These are phyloP conservation scores for Arthrobotrys sinensis DNA, from an alignment of 2,329 filamentous ascomycete genomes.

Conservation along the genomic window DNA sequence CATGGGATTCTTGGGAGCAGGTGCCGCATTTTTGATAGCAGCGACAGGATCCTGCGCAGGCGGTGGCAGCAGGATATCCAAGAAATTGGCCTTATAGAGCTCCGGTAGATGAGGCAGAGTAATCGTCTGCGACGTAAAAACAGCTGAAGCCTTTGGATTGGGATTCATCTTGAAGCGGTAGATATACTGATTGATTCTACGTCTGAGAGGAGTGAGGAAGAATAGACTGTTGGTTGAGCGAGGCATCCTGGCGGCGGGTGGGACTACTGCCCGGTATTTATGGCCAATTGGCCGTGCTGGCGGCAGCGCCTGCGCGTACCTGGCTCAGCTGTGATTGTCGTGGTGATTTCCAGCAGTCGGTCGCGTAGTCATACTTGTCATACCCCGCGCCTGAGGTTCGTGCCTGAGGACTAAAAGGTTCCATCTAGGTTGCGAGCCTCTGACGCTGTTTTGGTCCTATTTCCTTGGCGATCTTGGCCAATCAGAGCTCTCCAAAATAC, in stretches of 20 bases:
- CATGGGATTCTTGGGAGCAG: slow-evolving; percentile 34
- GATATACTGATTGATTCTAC: slow-evolving; percentile 12
- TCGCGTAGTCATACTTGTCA: not conserved
- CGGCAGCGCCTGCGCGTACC: slow-evolving; percentile 22
- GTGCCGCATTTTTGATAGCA: slow-evolving; percentile 22
- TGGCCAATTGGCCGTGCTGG: not conserved
- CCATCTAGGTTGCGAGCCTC: not conserved
- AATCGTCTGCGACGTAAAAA: slow-evolving; percentile 26
- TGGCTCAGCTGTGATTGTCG: not conserved
- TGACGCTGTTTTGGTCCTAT: not conserved
- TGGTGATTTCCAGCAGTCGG: not conserved
- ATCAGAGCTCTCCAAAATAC: not conserved
- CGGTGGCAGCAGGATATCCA: slow-evolving; percentile 41
- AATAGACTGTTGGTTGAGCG: not conserved
- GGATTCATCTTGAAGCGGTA: slow-evolving; percentile 14
- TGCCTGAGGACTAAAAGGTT: slow-evolving; percentile 12
- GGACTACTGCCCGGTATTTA: not conserved
- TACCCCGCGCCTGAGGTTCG: slow-evolving; percentile 19
- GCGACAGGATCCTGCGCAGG: slow-evolving; percentile 13
- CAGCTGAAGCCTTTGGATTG: not conserved
- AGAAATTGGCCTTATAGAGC: slow-evolving; percentile 40
- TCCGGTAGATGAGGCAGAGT: slow-evolving; percentile 44
- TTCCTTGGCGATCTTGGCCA: not conserved
- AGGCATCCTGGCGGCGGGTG: slow-evolving; percentile 34
- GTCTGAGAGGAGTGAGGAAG: slow-evolving; percentile 22